A percentile compares a stretch with the other conserved stretches of the same genome.
phyloP scores from a whole-genome alignment of 352 stramenopile species.

The Globisporangium canariense region DNA sequence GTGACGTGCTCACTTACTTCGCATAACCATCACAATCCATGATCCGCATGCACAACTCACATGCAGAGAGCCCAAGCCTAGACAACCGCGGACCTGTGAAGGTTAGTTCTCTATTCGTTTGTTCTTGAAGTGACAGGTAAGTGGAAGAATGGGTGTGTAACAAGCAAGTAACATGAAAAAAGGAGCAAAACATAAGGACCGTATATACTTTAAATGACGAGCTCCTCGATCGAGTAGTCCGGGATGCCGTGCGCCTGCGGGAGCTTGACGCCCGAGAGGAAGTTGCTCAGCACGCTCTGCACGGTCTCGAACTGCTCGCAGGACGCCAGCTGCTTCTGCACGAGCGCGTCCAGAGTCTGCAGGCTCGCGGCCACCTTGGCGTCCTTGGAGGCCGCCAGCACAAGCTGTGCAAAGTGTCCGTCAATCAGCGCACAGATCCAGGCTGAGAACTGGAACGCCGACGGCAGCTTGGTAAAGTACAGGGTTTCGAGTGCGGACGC shows the following conservation, averaged over 20 bases:
- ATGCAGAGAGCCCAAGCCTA: background rate
- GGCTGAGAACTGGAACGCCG: slow-evolving; percentile 44
- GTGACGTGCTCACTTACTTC: no score
- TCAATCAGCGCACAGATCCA: slow-evolving; percentile 80
- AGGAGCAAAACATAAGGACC: slow-evolving; percentile 1
- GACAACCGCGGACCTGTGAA: background rate
- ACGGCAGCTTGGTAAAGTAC: slow-evolving; percentile 27
- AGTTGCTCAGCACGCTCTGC: slow-evolving; percentile 75
- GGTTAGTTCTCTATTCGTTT: slow-evolving; percentile 1
- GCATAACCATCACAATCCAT: no score
- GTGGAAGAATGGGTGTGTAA: background rate
- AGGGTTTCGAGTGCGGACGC: slow-evolving; percentile 22
- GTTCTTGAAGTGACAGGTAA: background rate
- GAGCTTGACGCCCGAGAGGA: slow-evolving; percentile 66
- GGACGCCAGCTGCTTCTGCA: slow-evolving; percentile 48
- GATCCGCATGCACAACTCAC: no score
- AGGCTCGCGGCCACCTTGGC: slow-evolving; percentile 34
- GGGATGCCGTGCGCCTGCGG: slow-evolving; percentile 57
- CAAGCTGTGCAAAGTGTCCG: slow-evolving; percentile 61
- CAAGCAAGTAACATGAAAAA: background rate
- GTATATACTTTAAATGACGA: slow-evolving; percentile 46
- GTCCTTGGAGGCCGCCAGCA: slow-evolving; percentile 55
- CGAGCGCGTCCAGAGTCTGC: slow-evolving; percentile 48
- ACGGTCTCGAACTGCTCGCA: slow-evolving; percentile 66
- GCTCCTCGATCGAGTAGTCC: slow-evolving; percentile 79